Evolutionary conservation across 1,139 yeast species (phyloP).

Genomic region (Hanseniaspora gamundiae): DNA sequence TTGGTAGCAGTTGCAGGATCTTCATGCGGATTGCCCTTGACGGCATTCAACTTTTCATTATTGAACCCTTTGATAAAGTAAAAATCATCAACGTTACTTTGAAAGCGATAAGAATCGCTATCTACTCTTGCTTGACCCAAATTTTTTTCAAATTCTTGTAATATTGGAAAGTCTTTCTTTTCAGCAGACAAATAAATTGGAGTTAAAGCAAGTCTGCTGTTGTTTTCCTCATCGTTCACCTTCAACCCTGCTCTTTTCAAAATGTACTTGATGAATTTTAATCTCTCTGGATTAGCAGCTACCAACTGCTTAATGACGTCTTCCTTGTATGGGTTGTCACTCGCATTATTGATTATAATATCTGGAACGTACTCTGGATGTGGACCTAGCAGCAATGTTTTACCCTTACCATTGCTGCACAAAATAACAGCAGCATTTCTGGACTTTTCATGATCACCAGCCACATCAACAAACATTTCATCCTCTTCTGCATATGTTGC

Average conservation of each 20-base stretch:
- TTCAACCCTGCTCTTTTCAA: constrained; percentile 51
- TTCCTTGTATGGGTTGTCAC: constrained; percentile 25
- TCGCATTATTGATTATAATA: constrained; percentile 29
- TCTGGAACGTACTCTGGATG: constrained; percentile 80
- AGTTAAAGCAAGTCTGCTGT: constrained; percentile 53
- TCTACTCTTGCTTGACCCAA: constrained; percentile 9
- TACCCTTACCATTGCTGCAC: constrained; percentile 62
- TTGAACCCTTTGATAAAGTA: constrained; percentile 17
- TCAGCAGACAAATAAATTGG: constrained; percentile 32
- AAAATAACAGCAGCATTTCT: constrained; percentile 61
- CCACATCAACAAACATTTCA: constrained; percentile 33
- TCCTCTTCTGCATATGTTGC: constrained; percentile 44
- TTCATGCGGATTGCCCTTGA: constrained; percentile 22
- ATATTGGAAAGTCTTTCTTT: constrained; percentile 2
- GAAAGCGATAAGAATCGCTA: constrained; percentile 12
- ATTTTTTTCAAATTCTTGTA: not conserved
- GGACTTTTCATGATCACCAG: constrained; percentile 16
- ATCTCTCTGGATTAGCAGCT: constrained; percentile 36
- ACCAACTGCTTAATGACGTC: constrained; percentile 31
- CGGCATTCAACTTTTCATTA: constrained; percentile 21
- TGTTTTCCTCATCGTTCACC: constrained; percentile 41
- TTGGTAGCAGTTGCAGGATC: constrained; percentile 47
- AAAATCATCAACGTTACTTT: constrained; percentile 24
- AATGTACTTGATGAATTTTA: constrained; percentile 42
- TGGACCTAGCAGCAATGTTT: constrained; percentile 67